Percentiles rank a stretch among this genome's conserved stretches.
Conservation (phyloP, 2,329 filamentous ascomycete species). For the Alternaria conjuncta region DNA sequence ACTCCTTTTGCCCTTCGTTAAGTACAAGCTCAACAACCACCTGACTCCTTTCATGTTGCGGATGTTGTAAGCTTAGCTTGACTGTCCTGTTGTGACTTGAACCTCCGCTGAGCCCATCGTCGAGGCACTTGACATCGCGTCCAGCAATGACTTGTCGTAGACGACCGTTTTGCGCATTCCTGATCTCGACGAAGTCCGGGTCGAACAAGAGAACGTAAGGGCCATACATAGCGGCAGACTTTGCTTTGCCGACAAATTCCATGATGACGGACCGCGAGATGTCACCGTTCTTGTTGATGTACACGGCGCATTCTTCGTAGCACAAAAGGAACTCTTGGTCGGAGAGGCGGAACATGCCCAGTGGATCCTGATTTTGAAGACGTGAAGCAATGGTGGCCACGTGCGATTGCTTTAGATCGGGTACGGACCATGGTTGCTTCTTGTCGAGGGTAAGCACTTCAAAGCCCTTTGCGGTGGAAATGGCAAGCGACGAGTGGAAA, state of each 20-base stretch:
- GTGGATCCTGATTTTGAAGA: constrained; percentile 80
- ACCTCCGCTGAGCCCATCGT: constrained; percentile 63
- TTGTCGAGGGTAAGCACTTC: constrained; percentile 97
- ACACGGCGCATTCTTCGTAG: constrained; percentile 96
- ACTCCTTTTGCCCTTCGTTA: constrained; percentile 79
- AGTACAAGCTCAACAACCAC: constrained; percentile 90
- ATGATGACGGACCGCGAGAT: constrained; percentile 93
- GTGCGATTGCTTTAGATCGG: constrained; percentile 78
- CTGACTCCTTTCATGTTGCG: constrained; percentile 81
- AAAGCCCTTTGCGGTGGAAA: constrained; percentile 89
- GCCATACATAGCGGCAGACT: constrained; percentile 85
- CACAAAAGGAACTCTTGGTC: constrained; percentile 82
- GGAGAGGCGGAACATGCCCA: constrained; percentile 95
- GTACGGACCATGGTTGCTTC: constrained; percentile 93
- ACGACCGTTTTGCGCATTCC: constrained; percentile 94
- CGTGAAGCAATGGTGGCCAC: constrained; percentile 85
- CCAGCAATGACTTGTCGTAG: constrained; percentile 94
- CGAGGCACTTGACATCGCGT: constrained; percentile 85
- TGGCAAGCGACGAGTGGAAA: constrained; percentile 92
- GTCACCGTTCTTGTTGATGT: constrained; percentile 97
- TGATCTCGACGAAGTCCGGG: constrained; percentile 94
- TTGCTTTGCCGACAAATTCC: constrained; percentile 97
- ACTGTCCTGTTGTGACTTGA: constrained; percentile 69
- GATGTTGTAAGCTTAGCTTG: constrained; percentile 95
- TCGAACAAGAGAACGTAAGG: constrained; percentile 94